Conservation (phyloP, 306 rosid species). For the Sphenostylis stenocarpa region DNA sequence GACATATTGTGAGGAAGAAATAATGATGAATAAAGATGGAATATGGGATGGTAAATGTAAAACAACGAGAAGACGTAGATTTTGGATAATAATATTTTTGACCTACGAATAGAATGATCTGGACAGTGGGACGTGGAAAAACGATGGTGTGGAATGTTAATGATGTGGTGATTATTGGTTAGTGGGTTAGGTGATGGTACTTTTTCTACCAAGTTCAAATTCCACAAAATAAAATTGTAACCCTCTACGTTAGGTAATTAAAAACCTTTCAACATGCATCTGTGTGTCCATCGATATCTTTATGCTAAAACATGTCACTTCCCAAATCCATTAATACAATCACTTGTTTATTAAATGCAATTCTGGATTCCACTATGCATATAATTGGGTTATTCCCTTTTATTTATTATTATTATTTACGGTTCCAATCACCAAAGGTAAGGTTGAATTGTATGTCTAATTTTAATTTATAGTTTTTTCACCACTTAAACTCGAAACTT, state of each 20-base stretch:
- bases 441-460: too few species aligned
- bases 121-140: conserved; percentile 40
- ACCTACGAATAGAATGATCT: conserved; percentile 21
- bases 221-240: conserved; percentile 17
- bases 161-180: conserved; percentile 30
- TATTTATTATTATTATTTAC: too few species aligned
- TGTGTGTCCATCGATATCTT: neutral
- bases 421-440: too few species aligned
- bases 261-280: conserved; percentile 3
- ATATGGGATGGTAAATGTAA: conserved; percentile 14
- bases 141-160: conserved; percentile 34
- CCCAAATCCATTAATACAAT: neutral
- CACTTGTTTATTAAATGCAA: neutral
- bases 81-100: neutral
- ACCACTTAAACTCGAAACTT: too few species aligned
- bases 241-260: conserved; percentile 8
- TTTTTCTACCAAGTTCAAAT: conserved; percentile 18
- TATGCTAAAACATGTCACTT: neutral
- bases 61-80: neutral
- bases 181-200: conserved; percentile 27
- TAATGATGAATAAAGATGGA: too few species aligned
- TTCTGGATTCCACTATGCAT: conserved; percentile 10
- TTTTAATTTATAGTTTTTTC: too few species aligned
- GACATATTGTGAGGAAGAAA: too few species aligned
- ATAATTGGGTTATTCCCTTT: conserved; percentile 8